These are phyloP conservation scores for Colletotrichum sp. DNA, from an alignment of 2,329 filamentous ascomycete genomes.

Conservation along the genomic window DNA sequence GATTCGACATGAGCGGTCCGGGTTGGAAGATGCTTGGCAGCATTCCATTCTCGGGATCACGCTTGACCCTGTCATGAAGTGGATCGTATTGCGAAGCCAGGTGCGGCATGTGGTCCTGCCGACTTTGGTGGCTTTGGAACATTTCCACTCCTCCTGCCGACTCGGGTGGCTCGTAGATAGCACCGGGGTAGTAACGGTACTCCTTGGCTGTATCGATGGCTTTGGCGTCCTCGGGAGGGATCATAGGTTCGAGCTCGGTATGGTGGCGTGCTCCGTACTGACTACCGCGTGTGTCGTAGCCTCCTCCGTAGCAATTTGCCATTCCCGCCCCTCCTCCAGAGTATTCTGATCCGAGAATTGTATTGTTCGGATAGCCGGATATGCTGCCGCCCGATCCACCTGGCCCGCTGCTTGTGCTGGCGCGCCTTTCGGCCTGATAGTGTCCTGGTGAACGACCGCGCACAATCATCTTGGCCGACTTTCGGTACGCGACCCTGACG, in stretches of 20 bases:
- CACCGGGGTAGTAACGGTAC: constrained; percentile 60
- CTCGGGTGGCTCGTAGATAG: constrained; percentile 52
- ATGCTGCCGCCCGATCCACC: constrained; percentile 69
- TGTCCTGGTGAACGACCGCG: constrained; percentile 83
- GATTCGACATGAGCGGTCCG: constrained; percentile 42
- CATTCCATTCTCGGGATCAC: constrained; percentile 49
- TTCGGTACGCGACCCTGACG: constrained; percentile 73
- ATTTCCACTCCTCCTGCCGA: constrained; percentile 51
- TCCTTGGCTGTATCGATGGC: constrained; percentile 52
- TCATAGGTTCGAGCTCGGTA: constrained; percentile 58
- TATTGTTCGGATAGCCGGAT: constrained; percentile 50
- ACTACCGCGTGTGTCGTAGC: constrained; percentile 44
- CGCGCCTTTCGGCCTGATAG: constrained; percentile 74
- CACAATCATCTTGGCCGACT: constrained; percentile 86
- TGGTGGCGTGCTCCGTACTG: constrained; percentile 52
- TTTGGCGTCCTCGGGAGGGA: constrained; percentile 58
- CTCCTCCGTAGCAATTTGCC: constrained; percentile 36
- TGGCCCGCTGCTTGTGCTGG: constrained; percentile 72
- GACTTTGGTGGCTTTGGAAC: constrained; percentile 44
- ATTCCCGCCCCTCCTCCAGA: constrained; percentile 43
- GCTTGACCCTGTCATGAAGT: constrained; percentile 43
- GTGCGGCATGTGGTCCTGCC: constrained; percentile 38
- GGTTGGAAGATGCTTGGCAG: constrained; percentile 55
- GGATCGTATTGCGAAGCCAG: constrained; percentile 33
- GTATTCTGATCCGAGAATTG: constrained; percentile 45